Conservation (phyloP, 345 rosid species). For the Rhodamnia argentea region DNA sequence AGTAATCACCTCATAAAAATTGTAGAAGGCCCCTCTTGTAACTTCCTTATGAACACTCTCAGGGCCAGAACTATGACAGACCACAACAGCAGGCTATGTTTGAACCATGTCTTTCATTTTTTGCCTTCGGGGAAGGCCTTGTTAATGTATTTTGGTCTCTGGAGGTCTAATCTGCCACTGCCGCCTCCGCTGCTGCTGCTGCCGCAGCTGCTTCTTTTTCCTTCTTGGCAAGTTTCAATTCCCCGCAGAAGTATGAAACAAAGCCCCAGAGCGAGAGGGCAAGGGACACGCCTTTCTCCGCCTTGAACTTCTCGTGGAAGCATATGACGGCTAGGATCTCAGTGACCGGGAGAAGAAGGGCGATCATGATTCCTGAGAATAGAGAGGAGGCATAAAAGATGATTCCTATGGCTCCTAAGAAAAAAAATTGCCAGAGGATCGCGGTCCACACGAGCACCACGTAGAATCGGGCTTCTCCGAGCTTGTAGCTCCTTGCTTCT, state of each 20-base stretch:
- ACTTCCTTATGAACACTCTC: too few relatives aligned
- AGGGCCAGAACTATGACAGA: not conserved
- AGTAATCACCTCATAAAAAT: too few relatives aligned
- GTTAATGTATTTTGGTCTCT: not conserved
- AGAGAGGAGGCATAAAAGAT: constrained; percentile 53
- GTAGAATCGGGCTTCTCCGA: constrained; percentile 48
- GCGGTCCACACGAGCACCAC: constrained; percentile 23
- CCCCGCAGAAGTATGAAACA: constrained; percentile 58
- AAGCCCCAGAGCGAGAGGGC: constrained; percentile 72
- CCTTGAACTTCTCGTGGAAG: constrained; percentile 49
- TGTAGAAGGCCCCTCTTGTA: too few relatives aligned
- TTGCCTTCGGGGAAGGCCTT: not conserved
- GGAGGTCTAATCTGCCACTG: not conserved
- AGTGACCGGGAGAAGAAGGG: constrained; percentile 42
- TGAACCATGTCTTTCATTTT: not conserved
- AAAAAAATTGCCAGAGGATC: constrained; percentile 42
- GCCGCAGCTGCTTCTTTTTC: not conserved
- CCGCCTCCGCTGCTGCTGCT: not conserved
- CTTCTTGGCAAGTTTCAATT: constrained; percentile 23
- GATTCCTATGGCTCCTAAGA: constrained; percentile 56
- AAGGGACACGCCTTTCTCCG: constrained; percentile 61
- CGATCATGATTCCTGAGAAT: constrained; percentile 37
- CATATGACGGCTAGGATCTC: constrained; percentile 59
- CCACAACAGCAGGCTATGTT: not conserved
- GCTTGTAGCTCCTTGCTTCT: constrained; percentile 44